Base-by-base conservation (phyloP, 2,329 filamentous ascomycete genomes). In the Ascochyta fabae region DNA sequence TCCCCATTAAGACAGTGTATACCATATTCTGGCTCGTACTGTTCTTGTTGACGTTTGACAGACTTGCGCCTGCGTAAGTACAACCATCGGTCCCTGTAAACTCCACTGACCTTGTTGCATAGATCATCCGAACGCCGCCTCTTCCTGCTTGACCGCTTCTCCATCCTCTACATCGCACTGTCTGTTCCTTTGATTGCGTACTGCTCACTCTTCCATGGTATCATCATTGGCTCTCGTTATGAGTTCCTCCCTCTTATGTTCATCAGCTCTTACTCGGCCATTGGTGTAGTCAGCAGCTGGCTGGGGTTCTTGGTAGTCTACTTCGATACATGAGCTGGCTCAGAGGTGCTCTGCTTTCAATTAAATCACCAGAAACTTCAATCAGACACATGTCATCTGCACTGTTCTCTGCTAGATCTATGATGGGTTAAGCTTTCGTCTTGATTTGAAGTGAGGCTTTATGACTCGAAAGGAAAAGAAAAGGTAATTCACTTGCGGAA, bases 181-280 rank as follows among this genome's bases (percentile, higher is more conserved):
- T 91, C 92, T 68, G 92, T 98, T 56, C 95, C 94, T 9, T 78
- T 98, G 60, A 91, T 98, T 52, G 77, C 88, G 2, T 99, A 99
- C 77, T 93, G 91, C 75, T 96, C 92, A 10, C 75, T 97, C 46
- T 62, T 95, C 7, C 95, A 99, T 75, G 84, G 86, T 43, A 75
- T 94, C n/a, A 78, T 96, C 4, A 97, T 96, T 78, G 92, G 92
- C 0, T 84, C 86, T 68, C 85, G 81, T 60, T 91, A 90, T 67
- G 92, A 97, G 77, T 99, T 98, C 75, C 77, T 99, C 50, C 95
- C 95, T 24, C 80, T 98, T 66, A 98, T 99, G 94, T 95, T 98
- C 72, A 97, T 88, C 65, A 98, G 94, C 80, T 90, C 91, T 12
- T 99, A 98, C 76, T 91, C 90, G 31, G 95, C 95, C 4, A 81